Conservation (phyloP, 1,284 basidiomycete species). For the Cutaneotrichosporon spelunceum region DNA sequence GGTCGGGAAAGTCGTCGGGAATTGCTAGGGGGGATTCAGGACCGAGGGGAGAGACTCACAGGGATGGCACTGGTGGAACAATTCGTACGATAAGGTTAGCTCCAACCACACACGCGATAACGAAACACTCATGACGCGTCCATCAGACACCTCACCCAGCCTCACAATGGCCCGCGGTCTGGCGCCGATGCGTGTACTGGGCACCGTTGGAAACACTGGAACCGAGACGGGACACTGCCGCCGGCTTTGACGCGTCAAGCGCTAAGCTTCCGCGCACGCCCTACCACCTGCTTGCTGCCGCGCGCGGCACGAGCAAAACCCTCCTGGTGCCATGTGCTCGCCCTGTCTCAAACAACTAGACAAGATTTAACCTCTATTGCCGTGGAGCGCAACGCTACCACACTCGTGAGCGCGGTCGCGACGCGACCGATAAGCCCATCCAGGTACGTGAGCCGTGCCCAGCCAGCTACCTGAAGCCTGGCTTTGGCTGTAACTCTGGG, state of each 20-base stretch:
- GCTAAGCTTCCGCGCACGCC: neutral
- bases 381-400: neutral
- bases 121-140: neutral
- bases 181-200: neutral
- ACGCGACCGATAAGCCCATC: neutral
- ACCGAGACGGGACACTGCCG: neutral
- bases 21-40: too few species aligned
- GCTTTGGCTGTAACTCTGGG: neutral
- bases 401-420: neutral
- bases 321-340: neutral
- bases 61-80: constrained; percentile 12
- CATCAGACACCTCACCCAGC: neutral
- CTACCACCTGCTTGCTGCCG: neutral
- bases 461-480: neutral
- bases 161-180: neutral
- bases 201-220: neutral
- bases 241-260: neutral
- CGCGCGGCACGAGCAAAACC: neutral
- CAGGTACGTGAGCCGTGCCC: neutral
- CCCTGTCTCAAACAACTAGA: neutral
- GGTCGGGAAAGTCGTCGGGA: neutral
- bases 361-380: neutral
- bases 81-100: constrained; percentile 13
- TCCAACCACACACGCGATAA: neutral
- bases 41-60: constrained; percentile 7